A percentile compares a stretch with the other conserved stretches of the same genome.
Evolutionary conservation across 1,139 yeast genomes (phyloP).

Genomic region (Kurtzmaniella quercitrusa): DNA sequence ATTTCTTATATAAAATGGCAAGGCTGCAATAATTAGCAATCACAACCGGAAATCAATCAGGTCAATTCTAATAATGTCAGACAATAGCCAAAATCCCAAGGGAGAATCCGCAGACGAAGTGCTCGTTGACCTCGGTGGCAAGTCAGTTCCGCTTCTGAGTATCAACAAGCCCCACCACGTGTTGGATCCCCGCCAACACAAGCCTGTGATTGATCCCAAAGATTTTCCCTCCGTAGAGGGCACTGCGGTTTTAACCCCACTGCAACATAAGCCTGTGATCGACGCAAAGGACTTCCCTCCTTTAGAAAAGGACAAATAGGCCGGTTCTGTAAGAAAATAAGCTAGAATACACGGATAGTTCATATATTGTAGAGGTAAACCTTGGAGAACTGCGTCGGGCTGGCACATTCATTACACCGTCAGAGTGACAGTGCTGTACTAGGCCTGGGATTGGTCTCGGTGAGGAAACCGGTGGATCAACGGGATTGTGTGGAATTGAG

Average conservation of each 20-base stretch:
- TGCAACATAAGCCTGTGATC: conserved; percentile 22
- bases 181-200: conserved; percentile 22
- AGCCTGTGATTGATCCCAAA: conserved; percentile 11
- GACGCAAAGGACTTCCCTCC: conserved; percentile 9
- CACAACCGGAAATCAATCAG: background rate
- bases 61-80: background rate
- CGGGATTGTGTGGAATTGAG: no score
- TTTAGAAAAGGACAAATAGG: conserved; percentile 3
- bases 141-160: conserved; percentile 30
- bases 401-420: no score
- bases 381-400: no score
- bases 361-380: no score
- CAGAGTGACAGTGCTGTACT: no score
- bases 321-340: background rate
- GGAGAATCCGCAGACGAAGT: conserved; percentile 19
- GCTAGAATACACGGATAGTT: background rate
- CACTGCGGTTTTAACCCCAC: background rate
- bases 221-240: conserved; percentile 21
- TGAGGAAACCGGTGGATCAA: no score
- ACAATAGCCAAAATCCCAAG: background rate
- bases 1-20: background rate
- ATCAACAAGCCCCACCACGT: conserved; percentile 44
- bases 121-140: conserved; percentile 32
- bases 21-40: background rate
- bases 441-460: no score